Evolutionary conservation across 257 asterid species (phyloP).

Genomic region (Jaltomata sinuosa): DNA sequence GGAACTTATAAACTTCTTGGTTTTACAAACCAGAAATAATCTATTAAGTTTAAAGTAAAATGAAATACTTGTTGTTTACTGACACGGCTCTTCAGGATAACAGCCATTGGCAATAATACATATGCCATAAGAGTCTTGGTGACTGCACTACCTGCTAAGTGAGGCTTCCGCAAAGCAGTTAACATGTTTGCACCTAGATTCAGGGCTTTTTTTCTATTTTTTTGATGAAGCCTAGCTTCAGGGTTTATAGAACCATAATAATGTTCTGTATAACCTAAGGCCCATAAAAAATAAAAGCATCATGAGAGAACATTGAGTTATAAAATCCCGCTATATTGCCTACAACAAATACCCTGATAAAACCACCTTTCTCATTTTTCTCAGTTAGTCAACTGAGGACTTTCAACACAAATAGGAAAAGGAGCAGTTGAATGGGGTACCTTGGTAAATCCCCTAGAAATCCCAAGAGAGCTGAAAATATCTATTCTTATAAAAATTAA

Average conservation of each 20-base stretch:
- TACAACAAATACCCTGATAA: not conserved
- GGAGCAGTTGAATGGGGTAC: not conserved
- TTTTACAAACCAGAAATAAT: not conserved
- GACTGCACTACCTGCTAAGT: not conserved
- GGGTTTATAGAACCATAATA: not conserved
- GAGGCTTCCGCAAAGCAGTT: not conserved
- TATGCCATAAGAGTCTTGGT: not conserved
- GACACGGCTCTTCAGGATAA: not conserved
- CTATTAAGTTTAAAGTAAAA: not conserved
- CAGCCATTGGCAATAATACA: not conserved
- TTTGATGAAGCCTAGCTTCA: not conserved
- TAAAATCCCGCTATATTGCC: not conserved
- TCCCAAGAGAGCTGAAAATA: not conserved
- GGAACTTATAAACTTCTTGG: not conserved
- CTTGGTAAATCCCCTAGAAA: not conserved
- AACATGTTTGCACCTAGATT: not conserved
- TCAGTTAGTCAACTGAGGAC: not conserved
- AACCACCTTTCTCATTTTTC: not conserved
- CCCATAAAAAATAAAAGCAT: not conserved
- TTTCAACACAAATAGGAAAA: not conserved
- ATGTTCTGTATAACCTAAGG: not conserved
- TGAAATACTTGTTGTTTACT: not conserved
- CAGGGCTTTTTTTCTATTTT: no score
- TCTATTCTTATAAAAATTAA: not conserved
- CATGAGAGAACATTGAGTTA: not conserved